Conservation (phyloP, 345 rosid genomes). For the Eucalyptus melliodora region DNA sequence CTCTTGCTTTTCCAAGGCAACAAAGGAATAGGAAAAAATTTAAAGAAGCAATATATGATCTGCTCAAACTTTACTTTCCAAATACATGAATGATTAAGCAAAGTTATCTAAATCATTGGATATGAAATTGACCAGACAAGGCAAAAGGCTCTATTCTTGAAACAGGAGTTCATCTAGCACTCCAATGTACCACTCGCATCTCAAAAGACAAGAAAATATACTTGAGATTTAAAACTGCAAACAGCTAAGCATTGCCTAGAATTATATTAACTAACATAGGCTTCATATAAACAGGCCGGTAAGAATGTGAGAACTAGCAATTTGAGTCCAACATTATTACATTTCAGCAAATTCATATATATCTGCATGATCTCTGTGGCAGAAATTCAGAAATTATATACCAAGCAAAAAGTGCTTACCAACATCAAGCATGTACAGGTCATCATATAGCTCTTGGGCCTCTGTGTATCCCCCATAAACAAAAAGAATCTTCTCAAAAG, state of each 20-base stretch:
- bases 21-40: not conserved
- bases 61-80: not conserved
- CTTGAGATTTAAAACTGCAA: not conserved
- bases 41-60: not conserved
- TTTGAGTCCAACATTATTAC: accelerated
- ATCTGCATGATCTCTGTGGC: not conserved
- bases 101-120: not conserved
- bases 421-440: constrained; percentile 69
- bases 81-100: not conserved
- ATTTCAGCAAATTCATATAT: not conserved
- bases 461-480: constrained; percentile 95
- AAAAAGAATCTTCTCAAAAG: constrained; percentile 60
- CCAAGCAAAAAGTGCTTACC: constrained; percentile 27
- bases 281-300: not conserved
- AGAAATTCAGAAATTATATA: not conserved
- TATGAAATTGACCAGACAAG: not conserved
- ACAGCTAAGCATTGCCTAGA: not conserved
- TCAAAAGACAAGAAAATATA: not conserved
- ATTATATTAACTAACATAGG: not conserved
- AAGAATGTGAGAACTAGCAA: not conserved
- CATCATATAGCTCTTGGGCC: constrained; percentile 81
- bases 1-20: not conserved
- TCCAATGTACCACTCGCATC: accelerated
- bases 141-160: not conserved
- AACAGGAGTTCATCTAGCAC: not conserved